These are phyloP conservation scores for Daldinia sp. DNA, from an alignment of 2,329 filamentous ascomycete genomes.

Conservation along the genomic window DNA sequence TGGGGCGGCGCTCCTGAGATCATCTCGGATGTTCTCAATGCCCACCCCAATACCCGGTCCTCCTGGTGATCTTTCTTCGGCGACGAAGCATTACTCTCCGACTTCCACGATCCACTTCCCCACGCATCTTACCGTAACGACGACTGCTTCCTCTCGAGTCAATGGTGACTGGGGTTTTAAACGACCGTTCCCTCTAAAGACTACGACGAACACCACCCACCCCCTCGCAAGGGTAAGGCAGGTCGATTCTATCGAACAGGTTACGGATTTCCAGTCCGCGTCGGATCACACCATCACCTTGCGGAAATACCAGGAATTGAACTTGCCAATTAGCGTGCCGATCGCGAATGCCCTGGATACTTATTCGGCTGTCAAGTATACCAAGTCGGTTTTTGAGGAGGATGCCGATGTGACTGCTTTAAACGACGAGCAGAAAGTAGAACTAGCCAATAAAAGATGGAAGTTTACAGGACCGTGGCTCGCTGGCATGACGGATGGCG, in stretches of 20 bases:
- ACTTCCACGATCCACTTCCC: conserved; percentile 80
- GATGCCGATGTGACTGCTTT: conserved; percentile 62
- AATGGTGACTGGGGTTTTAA: conserved; percentile 95
- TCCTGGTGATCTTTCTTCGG: conserved; percentile 57
- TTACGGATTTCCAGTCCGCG: conserved; percentile 88
- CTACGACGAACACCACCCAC: conserved; percentile 75
- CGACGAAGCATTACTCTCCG: conserved; percentile 63
- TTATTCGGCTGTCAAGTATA: conserved; percentile 39
- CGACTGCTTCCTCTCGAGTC: conserved; percentile 73
- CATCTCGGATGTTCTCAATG: conserved; percentile 89
- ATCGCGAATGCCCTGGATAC: conserved; percentile 22
- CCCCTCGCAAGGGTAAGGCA: conserved; percentile 79
- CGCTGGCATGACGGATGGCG: conserved; percentile 67
- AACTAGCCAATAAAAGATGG: conserved; percentile 63
- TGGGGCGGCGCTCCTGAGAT: conserved; percentile 76
- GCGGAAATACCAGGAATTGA: conserved; percentile 86
- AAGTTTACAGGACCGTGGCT: conserved; percentile 74
- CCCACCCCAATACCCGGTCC: conserved; percentile 77
- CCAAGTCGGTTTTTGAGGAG: conserved; percentile 67
- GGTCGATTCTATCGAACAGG: conserved; percentile 84
- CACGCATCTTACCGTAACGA: conserved; percentile 83
- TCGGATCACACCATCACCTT: conserved; percentile 82
- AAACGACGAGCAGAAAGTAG: conserved; percentile 44
- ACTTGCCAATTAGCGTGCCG: conserved; percentile 72
- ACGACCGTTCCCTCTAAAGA: conserved; percentile 78